Evolutionary conservation across 495 filamentous ascomycete genomes (phyloP), one percentile per base, ranked within the genome.

Genomic region (Trichocladium antarcticum): DNA sequence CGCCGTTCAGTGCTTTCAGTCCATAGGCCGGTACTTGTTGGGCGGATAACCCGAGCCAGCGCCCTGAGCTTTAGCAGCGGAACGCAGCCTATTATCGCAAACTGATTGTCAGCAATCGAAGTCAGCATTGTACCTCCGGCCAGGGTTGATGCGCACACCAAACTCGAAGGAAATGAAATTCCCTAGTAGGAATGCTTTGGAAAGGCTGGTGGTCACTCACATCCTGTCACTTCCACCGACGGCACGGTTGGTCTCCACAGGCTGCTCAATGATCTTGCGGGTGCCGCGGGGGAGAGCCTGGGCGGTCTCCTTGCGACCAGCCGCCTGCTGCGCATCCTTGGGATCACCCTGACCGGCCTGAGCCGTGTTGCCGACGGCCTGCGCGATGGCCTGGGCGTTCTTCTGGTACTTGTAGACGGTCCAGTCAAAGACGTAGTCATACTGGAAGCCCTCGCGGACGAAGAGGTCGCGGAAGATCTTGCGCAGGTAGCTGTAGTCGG

Each of bases 331-430:
- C 38, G 54, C 43, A 34, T 62, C 57, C 59, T 64, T 71, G 42
- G 78, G 70, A 43, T 77, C 74, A 45, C 74, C 82, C 50, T 77
- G 75, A 40, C 72, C 74, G 41, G 76, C 75, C 53, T 61, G 57
- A 34, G 54, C 52, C 19, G 58, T 56, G 62, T 86, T 84, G 24
- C 69, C 69, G 31, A 70, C 67, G 22, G 67, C 71, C 61, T 66
- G 55, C 57, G 61, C 54, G 57, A 70, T 69, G 43, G 81, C 80
- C 65, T 83, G 79, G 61, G 84, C 77, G 59, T 97, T 97, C 83
- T 97, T 97, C 77, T 97, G 93, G 75, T 99, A 99, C 78, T 97
- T 99, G 79, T 99, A 97, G 62, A 99, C 93, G 50, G 93, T 99
- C 93, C 93, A 99, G 70, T 99, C 93, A 65, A 99, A 99, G 59